Evolutionary conservation across 768 basidiomycete species (phyloP).

Genomic region (Lactarius psammicola): DNA sequence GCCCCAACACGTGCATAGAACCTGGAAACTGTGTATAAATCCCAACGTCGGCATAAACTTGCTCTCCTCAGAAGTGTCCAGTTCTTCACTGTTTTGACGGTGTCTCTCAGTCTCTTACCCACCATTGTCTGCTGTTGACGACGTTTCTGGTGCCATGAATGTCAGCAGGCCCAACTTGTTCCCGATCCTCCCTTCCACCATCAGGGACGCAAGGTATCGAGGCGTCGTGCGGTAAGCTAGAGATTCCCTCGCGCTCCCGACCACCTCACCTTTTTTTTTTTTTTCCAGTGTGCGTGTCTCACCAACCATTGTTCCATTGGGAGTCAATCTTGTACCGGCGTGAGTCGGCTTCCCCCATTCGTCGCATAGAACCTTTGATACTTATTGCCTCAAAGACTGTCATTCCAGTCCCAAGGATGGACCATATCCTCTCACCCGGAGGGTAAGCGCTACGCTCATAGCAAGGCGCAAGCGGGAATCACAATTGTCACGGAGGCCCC

Average conservation of each 20-base stretch:
- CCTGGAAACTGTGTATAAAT: no score
- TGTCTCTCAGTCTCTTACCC: no score
- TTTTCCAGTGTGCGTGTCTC: neutral
- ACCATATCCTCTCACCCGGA: no score
- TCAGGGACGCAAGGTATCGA: conserved; percentile 10
- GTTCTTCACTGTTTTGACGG: no score
- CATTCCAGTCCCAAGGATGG: conserved; percentile 5
- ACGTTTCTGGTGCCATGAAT: no score
- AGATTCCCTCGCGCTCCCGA: neutral
- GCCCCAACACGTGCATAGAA: no score
- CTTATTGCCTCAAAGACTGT: neutral
- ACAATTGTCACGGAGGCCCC: conserved; percentile 15
- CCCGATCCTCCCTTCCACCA: no score
- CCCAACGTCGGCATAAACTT: no score
- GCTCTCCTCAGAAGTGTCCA: no score
- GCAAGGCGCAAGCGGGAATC: neutral
- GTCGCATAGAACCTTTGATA: neutral
- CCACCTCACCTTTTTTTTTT: neutral
- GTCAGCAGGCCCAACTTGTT: no score
- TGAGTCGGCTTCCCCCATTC: neutral
- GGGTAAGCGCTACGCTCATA: no score
- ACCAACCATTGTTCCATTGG: neutral
- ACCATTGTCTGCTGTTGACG: no score
- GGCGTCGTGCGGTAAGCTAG: neutral
- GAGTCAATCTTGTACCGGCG: conserved; percentile 1